Evolutionary conservation across 441 rosid genomes (phyloP).

Genomic region (Melastoma candidum): DNA sequence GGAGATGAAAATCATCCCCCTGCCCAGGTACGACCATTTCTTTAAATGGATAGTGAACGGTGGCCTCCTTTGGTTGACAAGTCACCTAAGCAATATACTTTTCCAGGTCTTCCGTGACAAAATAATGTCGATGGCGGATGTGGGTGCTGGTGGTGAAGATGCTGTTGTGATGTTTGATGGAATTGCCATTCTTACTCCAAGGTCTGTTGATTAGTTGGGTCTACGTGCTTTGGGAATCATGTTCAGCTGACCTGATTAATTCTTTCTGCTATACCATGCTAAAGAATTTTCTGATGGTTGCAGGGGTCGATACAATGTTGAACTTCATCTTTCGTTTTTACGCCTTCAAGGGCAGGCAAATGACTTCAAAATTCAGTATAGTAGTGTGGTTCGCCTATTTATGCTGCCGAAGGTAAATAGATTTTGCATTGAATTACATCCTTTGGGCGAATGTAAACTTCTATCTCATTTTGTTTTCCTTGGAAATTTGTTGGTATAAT

Average conservation of each 20-base stretch:
- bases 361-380: slow-evolving; percentile 95
- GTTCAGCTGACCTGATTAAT: background rate
- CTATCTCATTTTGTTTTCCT: too few species aligned
- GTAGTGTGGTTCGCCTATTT: slow-evolving; percentile 92
- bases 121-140: slow-evolving; percentile 76
- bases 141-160: slow-evolving; percentile 78
- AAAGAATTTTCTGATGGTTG: slow-evolving; percentile 6
- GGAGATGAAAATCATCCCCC: slow-evolving; percentile 88
- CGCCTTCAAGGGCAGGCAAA: slow-evolving; percentile 94
- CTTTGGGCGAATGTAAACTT: too few species aligned
- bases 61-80: background rate
- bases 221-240: background rate
- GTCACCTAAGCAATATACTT: slow-evolving; percentile 9
- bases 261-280: background rate
- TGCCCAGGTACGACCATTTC: slow-evolving; percentile 52
- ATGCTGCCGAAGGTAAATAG: slow-evolving; percentile 78
- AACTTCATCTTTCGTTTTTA: slow-evolving; percentile 87
- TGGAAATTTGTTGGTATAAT: too few species aligned
- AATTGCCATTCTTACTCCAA: slow-evolving; percentile 87
- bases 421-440: too few species aligned
- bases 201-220: slow-evolving; percentile 27
- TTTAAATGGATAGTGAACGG: slow-evolving; percentile 3
- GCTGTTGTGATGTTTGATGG: slow-evolving; percentile 90
- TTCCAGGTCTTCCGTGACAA: slow-evolving; percentile 67
- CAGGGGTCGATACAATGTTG: slow-evolving; percentile 97